phyloP scores from a whole-genome alignment of 257 asterid species.

The Solanum sejunctum region DNA sequence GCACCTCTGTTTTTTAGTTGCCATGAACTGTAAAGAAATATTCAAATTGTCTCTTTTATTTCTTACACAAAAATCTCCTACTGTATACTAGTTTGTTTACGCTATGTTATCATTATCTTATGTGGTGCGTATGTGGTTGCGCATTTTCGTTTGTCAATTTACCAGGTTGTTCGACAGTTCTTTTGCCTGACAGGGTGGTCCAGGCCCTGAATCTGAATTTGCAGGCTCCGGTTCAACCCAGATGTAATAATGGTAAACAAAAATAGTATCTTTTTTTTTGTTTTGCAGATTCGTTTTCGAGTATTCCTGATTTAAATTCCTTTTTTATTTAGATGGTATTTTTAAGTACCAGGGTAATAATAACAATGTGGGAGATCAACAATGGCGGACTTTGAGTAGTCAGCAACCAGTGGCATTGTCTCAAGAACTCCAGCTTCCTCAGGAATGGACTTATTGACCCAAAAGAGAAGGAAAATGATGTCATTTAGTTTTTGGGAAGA shows the following conservation, averaged over 20 bases:
- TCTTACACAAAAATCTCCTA: neutral
- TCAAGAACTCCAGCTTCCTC: conserved; percentile 52
- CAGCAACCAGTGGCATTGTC: conserved; percentile 7
- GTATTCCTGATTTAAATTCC: neutral
- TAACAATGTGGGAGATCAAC: conserved; percentile 9
- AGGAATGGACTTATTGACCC: conserved; percentile 65
- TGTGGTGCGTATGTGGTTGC: neutral
- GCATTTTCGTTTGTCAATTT: neutral
- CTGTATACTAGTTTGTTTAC: neutral
- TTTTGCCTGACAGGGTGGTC: conserved; percentile 56
- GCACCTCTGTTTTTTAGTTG: neutral
- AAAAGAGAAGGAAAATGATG: neutral
- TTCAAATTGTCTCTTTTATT: neutral
- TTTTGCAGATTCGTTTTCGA: neutral
- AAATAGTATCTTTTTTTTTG: neutral
- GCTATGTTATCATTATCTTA: neutral
- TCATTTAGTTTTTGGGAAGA: neutral
- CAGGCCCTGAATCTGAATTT: conserved; percentile 53
- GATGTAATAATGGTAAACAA: neutral
- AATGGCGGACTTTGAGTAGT: conserved; percentile 5
- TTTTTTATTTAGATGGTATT: conserved; percentile 1
- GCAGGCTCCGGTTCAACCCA: conserved; percentile 5
- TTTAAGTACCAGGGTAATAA: conserved; percentile 4
- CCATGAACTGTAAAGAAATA: neutral
- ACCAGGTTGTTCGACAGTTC: conserved; percentile 44